phyloP scores from a whole-genome alignment of 1,284 basidiomycete species.

The Fomitopsis pinicola region DNA sequence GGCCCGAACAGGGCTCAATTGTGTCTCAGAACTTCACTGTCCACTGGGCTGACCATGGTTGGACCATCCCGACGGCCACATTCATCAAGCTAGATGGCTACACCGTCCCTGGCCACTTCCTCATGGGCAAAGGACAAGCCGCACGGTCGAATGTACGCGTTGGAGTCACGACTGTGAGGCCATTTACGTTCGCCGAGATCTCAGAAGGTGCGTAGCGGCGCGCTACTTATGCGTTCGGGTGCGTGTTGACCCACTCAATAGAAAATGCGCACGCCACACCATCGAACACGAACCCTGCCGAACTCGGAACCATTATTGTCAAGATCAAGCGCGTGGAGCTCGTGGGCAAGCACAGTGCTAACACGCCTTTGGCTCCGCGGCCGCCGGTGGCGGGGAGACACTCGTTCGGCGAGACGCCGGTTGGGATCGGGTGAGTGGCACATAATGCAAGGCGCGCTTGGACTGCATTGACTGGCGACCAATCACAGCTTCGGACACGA shows the following conservation, averaged over 20 bases:
- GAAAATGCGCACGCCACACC: neutral
- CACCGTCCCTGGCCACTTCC: constrained; percentile 53
- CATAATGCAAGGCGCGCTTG: neutral
- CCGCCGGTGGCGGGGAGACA: constrained; percentile 14
- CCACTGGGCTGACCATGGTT: constrained; percentile 58
- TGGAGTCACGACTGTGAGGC: constrained; percentile 42
- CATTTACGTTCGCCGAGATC: constrained; percentile 51
- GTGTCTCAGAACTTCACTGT: constrained; percentile 46
- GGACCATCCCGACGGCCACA: constrained; percentile 44
- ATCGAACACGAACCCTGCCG: constrained; percentile 19
- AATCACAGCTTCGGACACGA: constrained; percentile 42
- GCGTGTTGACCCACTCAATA: neutral
- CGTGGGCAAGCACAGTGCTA: constrained; percentile 20
- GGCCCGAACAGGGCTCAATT: constrained; percentile 2
- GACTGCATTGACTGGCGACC: neutral
- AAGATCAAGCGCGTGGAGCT: constrained; percentile 49
- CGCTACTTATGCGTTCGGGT: neutral
- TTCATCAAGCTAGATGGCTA: constrained; percentile 59
- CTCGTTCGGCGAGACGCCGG: constrained; percentile 13
- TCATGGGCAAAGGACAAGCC: constrained; percentile 48
- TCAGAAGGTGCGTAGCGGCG: constrained; percentile 20
- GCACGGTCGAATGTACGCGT: constrained; percentile 43
- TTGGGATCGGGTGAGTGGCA: constrained; percentile 11
- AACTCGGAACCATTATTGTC: constrained; percentile 49
- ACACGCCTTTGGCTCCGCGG: constrained; percentile 16